These are phyloP conservation scores for Recurvomyces mirabilis DNA, from an alignment of 495 filamentous ascomycete species.

Conservation along the genomic window DNA sequence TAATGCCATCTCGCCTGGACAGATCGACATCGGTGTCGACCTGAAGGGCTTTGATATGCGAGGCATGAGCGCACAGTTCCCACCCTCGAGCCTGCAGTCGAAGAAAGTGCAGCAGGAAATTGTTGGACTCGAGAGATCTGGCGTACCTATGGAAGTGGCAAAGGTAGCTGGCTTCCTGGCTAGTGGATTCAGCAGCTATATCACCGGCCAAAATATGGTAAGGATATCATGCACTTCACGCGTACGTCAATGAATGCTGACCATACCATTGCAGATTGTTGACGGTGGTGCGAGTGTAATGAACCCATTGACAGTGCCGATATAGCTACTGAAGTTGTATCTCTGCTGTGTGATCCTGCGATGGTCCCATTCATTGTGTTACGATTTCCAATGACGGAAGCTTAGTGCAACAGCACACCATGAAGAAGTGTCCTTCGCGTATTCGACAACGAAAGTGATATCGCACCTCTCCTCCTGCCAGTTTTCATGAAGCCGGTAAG, in stretches of 20 bases:
- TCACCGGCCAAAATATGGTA: constrained; percentile 45
- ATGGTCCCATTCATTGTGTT: too few species aligned
- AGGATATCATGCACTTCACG: too few species aligned
- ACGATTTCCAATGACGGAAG: too few species aligned
- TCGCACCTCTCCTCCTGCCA: too few species aligned
- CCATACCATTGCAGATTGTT: too few species aligned
- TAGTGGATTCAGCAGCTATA: constrained; percentile 46
- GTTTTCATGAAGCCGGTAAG: too few species aligned
- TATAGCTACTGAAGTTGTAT: constrained; percentile 17
- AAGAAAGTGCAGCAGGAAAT: constrained; percentile 34
- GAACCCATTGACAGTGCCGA: constrained; percentile 29
- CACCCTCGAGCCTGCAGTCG: constrained; percentile 43
- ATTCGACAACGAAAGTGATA: too few species aligned
- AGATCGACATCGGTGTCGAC: constrained; percentile 49
- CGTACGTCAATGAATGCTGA: too few species aligned
- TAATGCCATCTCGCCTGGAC: constrained; percentile 47
- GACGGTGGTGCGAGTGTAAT: constrained; percentile 44
- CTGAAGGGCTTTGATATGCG: constrained; percentile 42
- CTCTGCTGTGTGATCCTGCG: not conserved
- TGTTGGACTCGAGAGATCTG: constrained; percentile 35
- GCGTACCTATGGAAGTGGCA: constrained; percentile 44
- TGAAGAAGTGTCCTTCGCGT: too few species aligned
- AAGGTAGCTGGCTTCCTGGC: constrained; percentile 47
- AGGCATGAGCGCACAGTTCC: constrained; percentile 45
- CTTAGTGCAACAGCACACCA: too few species aligned